phyloP scores from a whole-genome alignment of 2,329 filamentous ascomycete species.

The Fusarium heterosporum region DNA sequence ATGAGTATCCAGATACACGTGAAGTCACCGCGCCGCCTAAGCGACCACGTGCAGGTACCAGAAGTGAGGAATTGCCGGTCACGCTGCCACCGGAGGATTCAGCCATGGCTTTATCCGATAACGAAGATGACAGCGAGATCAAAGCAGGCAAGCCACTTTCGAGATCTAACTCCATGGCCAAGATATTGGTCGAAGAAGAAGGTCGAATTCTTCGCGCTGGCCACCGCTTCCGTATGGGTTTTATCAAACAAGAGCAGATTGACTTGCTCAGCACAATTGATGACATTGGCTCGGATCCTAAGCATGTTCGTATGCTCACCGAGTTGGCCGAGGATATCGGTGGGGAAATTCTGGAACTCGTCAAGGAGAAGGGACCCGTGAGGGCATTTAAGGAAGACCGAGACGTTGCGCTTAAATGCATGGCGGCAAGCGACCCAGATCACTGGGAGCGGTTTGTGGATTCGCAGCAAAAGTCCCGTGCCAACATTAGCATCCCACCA shows the following conservation, averaged over 20 bases:
- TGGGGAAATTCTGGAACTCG: constrained; percentile 68
- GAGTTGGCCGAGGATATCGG: constrained; percentile 72
- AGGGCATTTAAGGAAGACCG: constrained; percentile 70
- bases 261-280: constrained; percentile 62
- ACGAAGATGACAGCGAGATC: constrained; percentile 62
- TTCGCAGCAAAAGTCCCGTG: constrained; percentile 68
- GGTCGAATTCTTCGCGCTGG: constrained; percentile 66
- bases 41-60: constrained; percentile 24
- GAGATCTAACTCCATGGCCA: constrained; percentile 66
- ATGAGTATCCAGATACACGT: constrained; percentile 93
- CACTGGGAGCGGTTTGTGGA: constrained; percentile 74
- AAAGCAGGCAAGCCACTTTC: constrained; percentile 57
- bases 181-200: constrained; percentile 67
- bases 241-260: constrained; percentile 65
- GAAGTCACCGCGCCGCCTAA: constrained; percentile 48
- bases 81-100: constrained; percentile 51
- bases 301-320: constrained; percentile 65
- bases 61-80: constrained; percentile 40
- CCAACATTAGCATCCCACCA: constrained; percentile 59
- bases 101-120: constrained; percentile 57
- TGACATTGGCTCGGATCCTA: constrained; percentile 63
- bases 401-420: constrained; percentile 60
- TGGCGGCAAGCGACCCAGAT: constrained; percentile 72
- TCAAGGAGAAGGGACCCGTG: constrained; percentile 69
- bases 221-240: constrained; percentile 66